A percentile compares a stretch with the other conserved stretches of the same genome.
Evolutionary conservation across 1,139 yeast species (phyloP).

Genomic region (Geotrichum cucujoidarum): DNA sequence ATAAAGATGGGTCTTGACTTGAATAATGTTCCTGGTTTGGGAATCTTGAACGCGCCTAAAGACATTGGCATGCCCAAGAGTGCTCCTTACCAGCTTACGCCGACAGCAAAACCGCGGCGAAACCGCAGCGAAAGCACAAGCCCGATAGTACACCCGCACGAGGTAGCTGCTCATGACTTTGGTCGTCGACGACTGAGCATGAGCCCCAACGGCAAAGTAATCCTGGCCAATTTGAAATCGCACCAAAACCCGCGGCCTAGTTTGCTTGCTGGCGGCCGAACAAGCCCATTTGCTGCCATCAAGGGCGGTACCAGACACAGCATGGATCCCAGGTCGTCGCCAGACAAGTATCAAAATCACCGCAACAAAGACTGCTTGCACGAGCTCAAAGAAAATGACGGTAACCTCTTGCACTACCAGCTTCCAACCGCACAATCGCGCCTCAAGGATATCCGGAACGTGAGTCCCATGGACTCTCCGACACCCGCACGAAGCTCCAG

Average conservation of each 20-base stretch:
- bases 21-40: background rate
- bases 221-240: too few relatives aligned
- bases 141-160: conserved; percentile 8
- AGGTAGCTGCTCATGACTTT: background rate
- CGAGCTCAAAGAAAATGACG: background rate
- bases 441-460: conserved; percentile 10
- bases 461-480: conserved; percentile 9
- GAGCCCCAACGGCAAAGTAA: background rate
- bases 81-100: too few relatives aligned
- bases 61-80: too few relatives aligned
- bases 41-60: background rate
- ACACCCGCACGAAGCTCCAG: conserved; percentile 7
- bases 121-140: conserved; percentile 5
- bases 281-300: background rate
- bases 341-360: background rate
- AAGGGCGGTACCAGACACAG: background rate
- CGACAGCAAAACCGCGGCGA: too few relatives aligned
- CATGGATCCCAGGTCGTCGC: background rate
- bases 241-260: too few relatives aligned
- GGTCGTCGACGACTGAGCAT: background rate
- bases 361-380: background rate
- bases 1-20: background rate
- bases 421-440: conserved; percentile 14
- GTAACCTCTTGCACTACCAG: conserved; percentile 13
- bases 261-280: too few relatives aligned